Conservation (phyloP, 2,329 filamentous ascomycete genomes). For the Endoconidiophora polonica region DNA sequence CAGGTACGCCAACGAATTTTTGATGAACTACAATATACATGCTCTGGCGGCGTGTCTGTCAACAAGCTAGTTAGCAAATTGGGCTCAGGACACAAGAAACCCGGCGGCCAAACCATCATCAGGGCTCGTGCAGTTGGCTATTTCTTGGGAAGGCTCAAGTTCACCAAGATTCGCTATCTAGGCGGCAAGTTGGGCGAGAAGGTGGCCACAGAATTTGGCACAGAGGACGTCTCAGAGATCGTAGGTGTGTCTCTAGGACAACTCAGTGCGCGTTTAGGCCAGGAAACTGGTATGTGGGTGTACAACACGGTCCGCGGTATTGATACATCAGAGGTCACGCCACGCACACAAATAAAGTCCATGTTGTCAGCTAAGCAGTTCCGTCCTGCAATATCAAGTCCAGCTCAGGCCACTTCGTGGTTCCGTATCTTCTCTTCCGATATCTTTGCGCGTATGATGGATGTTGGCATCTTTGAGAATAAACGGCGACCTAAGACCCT, state of each 20-base stretch:
- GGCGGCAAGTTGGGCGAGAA: slow-evolving; percentile 89
- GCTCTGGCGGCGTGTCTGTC: slow-evolving; percentile 70
- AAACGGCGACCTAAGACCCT: slow-evolving; percentile 74
- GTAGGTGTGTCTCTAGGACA: slow-evolving; percentile 56
- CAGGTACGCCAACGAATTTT: slow-evolving; percentile 53
- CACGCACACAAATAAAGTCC: slow-evolving; percentile 83
- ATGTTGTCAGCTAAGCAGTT: slow-evolving; percentile 98
- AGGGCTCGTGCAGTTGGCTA: slow-evolving; percentile 64
- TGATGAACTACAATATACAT: slow-evolving; percentile 66
- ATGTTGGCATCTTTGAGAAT: slow-evolving; percentile 79
- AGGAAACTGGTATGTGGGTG: slow-evolving; percentile 74
- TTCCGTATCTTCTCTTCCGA: slow-evolving; percentile 81
- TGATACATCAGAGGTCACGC: slow-evolving; percentile 76
- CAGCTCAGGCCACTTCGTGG: slow-evolving; percentile 71
- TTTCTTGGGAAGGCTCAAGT: slow-evolving; percentile 74
- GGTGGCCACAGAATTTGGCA: slow-evolving; percentile 63
- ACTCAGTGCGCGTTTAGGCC: slow-evolving; percentile 60
- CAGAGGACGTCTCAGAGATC: slow-evolving; percentile 62
- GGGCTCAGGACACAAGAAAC: slow-evolving; percentile 81
- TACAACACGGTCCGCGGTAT: slow-evolving; percentile 72
- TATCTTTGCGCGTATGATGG: slow-evolving; percentile 74
- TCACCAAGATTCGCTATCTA: slow-evolving; percentile 88
- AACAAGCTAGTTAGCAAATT: slow-evolving; percentile 96
- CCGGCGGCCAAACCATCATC: slow-evolving; percentile 86
- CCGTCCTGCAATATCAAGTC: slow-evolving; percentile 59